Evolutionary conservation across 495 filamentous ascomycete species (phyloP).

Genomic region (Achaetomiella virescens): DNA sequence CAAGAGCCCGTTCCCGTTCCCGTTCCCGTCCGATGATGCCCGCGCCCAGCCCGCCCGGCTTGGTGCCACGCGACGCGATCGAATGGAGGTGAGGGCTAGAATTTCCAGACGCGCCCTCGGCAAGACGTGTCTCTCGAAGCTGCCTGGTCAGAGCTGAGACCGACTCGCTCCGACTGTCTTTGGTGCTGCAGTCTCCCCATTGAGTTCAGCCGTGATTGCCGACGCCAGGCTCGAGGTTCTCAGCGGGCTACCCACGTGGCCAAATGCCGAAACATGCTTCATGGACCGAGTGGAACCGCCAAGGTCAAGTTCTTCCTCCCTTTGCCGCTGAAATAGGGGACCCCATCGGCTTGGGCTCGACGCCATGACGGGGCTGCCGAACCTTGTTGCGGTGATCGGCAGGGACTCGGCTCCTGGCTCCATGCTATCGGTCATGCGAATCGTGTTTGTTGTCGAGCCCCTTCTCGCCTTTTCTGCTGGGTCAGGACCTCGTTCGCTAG

Average conservation of each 20-base stretch:
- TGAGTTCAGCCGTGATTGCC: conserved; percentile 58
- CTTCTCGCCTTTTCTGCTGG: conserved; percentile 82
- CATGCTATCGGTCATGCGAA: conserved; percentile 51
- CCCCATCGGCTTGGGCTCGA: conserved; percentile 85
- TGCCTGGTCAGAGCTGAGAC: conserved; percentile 69
- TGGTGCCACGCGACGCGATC: conserved; percentile 26
- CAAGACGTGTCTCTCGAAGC: conserved; percentile 50
- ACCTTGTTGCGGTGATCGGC: conserved; percentile 52
- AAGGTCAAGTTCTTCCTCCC: conserved; percentile 57
- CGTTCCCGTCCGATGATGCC: conserved; percentile 32
- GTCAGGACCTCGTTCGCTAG: conserved; percentile 82
- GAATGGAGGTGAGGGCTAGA: conserved; percentile 38
- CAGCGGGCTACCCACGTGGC: conserved; percentile 88
- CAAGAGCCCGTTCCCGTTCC: conserved; percentile 31
- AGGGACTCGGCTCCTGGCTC: conserved; percentile 29
- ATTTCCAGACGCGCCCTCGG: conserved; percentile 32
- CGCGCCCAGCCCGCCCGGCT: conserved; percentile 22
- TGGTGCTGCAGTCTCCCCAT: conserved; percentile 37
- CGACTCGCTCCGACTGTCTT: conserved; percentile 42
- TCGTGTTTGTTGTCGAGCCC: conserved; percentile 48
- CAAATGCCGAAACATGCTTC: conserved; percentile 54
- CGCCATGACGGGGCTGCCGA: conserved; percentile 66
- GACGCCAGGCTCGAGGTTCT: conserved; percentile 72
- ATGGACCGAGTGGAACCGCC: conserved; percentile 24
- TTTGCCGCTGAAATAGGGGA: conserved; percentile 69